Evolutionary conservation across 192 early-diverging fungal species (phyloP).

Genomic region (Backusella sp.): DNA sequence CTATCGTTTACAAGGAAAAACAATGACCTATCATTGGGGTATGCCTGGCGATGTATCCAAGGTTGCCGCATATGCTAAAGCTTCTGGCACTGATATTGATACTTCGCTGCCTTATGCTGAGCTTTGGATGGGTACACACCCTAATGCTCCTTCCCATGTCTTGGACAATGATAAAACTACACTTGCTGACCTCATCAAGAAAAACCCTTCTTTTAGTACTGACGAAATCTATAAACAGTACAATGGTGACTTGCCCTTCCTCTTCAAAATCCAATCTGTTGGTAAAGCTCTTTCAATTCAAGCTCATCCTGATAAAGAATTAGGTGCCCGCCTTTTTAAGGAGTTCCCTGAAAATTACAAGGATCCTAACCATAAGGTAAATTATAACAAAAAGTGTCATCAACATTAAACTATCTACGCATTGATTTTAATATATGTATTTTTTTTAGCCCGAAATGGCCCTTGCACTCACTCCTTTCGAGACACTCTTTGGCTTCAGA

Average conservation of each 20-base stretch:
- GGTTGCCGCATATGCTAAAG: constrained; percentile 81
- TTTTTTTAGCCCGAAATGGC: constrained; percentile 92
- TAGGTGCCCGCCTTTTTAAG: constrained; percentile 70
- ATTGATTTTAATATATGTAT: background rate
- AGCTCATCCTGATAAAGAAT: constrained; percentile 92
- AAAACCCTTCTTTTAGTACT: constrained; percentile 53
- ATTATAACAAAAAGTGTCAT: background rate
- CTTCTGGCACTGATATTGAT: constrained; percentile 56
- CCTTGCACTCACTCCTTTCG: constrained; percentile 93
- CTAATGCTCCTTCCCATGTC: constrained; percentile 77
- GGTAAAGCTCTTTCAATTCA: constrained; percentile 94
- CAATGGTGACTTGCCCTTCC: constrained; percentile 83
- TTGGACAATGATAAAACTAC: constrained; percentile 41
- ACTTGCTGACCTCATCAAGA: constrained; percentile 59
- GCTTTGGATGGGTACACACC: constrained; percentile 99
- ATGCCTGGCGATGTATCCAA: constrained; percentile 77
- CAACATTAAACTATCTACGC: background rate
- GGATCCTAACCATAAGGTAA: constrained; percentile 44
- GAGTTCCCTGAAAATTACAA: constrained; percentile 84
- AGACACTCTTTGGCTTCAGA: constrained; percentile 91
- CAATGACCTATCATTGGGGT: constrained; percentile 97
- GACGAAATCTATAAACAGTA: constrained; percentile 57
- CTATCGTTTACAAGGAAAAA: constrained; percentile 66
- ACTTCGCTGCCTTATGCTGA: constrained; percentile 82
- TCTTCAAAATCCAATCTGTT: constrained; percentile 96